These are phyloP conservation scores for Fusarium sp. DNA, from an alignment of 2,329 filamentous ascomycete genomes.

Conservation along the genomic window DNA sequence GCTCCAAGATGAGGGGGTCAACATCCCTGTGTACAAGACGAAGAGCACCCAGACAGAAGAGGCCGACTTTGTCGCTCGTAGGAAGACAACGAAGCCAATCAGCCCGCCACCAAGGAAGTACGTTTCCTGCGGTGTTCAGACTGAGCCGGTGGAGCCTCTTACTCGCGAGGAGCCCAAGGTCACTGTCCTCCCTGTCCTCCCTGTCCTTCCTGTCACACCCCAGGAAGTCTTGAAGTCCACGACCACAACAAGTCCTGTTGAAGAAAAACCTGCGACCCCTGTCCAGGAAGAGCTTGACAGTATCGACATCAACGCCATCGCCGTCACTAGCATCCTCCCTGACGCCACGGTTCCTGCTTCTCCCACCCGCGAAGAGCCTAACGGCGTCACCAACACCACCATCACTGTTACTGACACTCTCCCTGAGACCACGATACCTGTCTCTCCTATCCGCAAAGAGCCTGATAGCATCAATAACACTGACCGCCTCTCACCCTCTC, in stretches of 20 bases:
- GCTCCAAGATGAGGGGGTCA: background rate
- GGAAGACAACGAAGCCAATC: background rate
- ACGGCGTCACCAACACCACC: too few species aligned
- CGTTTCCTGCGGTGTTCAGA: conserved; percentile 8
- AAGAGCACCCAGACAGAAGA: conserved; percentile 23
- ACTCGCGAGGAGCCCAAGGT: background rate
- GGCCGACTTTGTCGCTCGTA: background rate
- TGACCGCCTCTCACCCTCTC: background rate
- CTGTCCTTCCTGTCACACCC: too few species aligned
- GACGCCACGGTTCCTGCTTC: too few species aligned
- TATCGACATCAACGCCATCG: too few species aligned
- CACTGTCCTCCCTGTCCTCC: too few species aligned
- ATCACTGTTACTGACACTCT: too few species aligned
- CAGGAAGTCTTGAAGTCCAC: background rate
- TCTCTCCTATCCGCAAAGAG: background rate
- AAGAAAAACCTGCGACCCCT: too few species aligned
- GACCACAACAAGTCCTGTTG: too few species aligned
- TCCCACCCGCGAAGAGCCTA: background rate
- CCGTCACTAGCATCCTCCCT: too few species aligned
- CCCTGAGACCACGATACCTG: too few species aligned
- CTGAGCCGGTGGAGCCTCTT: background rate
- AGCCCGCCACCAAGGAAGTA: background rate
- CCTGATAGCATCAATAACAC: background rate
- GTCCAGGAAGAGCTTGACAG: background rate
- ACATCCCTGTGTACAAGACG: background rate